Base-by-base conservation (phyloP, 2,329 filamentous ascomycete species). In the Graphilbum sp. region DNA sequence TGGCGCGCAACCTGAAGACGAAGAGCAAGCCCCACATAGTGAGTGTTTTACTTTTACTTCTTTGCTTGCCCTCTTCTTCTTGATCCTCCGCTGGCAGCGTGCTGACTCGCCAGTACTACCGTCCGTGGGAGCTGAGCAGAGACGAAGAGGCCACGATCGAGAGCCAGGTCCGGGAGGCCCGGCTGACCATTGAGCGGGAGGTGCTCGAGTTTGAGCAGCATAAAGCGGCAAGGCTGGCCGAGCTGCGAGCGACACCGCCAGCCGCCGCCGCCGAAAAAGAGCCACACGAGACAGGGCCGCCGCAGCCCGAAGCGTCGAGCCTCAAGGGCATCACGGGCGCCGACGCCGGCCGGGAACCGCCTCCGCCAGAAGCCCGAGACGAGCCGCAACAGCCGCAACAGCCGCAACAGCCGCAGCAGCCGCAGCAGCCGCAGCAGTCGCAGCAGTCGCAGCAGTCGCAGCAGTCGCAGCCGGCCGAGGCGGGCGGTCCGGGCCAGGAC, bases 1-100 rank as follows among this genome's bases (percentile, higher is more conserved):
- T 67, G 58, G 85, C 88, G 23, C 69, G 72, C 39, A 88, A 78
- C 50, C 60, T 95, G 35, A 66, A 67, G 46, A 95, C 88, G 5
- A 74, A 62, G 47, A 62, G 76, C 30, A 65, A 77, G 48, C 88
- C 88, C 3, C 69, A 62, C 46, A 62, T 95, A 50, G 86, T 93
- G 66, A 52, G 80, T 65, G 3, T 9, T 16, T 12, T 17, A 15
- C 9, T 17, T 3, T 11, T 23, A 2, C 2, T 21, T 25, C 23
- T 29, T 7, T 20, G 23, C 21, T n/a, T n/a, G n/a, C n/a, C n/a
- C n/a, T 3, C 10, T 27, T 15, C 6, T 16, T 32, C 13, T 18
- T 17, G 3, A 19, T 13, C 11, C 21, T 24, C 23, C 23, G 12
- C 7, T 25, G 7, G 23, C 23, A 25, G 23, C 7, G 23, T 32